Evolutionary conservation across 2,329 filamentous ascomycete species (phyloP), one percentile per base, ranked within the genome.

Genomic region (Colletotrichum musae): DNA sequence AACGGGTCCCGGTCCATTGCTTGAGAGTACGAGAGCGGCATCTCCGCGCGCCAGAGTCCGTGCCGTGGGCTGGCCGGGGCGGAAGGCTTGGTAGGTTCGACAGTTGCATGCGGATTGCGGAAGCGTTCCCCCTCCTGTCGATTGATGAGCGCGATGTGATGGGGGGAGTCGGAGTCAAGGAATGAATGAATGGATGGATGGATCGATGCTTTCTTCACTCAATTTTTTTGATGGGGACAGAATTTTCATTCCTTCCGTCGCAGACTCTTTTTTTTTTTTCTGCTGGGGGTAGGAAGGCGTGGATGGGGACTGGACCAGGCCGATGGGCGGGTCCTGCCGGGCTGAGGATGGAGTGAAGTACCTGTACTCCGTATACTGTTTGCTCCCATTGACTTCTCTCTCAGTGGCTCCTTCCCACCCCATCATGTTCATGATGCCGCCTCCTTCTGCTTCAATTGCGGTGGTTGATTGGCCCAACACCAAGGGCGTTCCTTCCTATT

Each of bases 21-120:
- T 18, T 18, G 18, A 18, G 18, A 18, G 18, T 10, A 50, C 36
- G 45, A 51, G 66, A 39, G 47, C 43, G 61, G 54, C 65, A 54
- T 64, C 26, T 64, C 65, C 59, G 65, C 60, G 24, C 47, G 47
- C 24, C 26, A 43, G 57, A 47, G 60, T 54, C 58, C 58, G 64
- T 54, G 64, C 57, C 51, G 57, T 21, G 16, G 56, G 36, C 43
- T 18, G 36, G 48, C 47, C 62, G 54, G 54, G 50, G 62, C 62
- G 16, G 52, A 9, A 32, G 28, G 28, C 28, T 7, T 32, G 7
- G 7, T 32, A 5, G 28, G 7, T 32, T 36, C 10, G 32, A 36
- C 7, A 36, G 32, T 36, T 36, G 32, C 32, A 36, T 36, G 9
- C 32, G 10, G 21, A 24, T 24, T 36, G 32, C 32, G 9, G 32